Base-by-base conservation (phyloP, 768 basidiomycete species). In the Stropharia rugosoannulata region DNA sequence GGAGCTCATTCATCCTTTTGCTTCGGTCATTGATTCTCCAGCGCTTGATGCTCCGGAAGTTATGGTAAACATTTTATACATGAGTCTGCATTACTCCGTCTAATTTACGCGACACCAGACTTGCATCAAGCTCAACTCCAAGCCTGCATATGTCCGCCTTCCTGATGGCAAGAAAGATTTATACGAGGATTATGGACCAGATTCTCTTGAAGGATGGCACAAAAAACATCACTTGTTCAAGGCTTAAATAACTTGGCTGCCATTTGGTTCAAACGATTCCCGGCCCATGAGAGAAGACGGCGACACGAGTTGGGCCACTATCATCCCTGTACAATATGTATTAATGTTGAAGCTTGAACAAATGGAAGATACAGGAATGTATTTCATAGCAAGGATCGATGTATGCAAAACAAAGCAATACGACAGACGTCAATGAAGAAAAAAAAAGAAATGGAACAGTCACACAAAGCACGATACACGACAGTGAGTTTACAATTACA, bases 1-100 rank as follows among this genome's bases (percentile, higher is more conserved):
- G 0, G 82, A 86, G 25, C 62, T 81, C 0, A 71, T 88, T 35
- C 86, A 87, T 53, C 86, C 86, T 3, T 88, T 87, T 58, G 86
- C 86, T 8, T 84, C 84, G 27, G 85, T 78, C 0, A 85, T 87
- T 48, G 86, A 87, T 53, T 75, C 75, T 4, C 85, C 84, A 2
- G 74, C 79, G n/a, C 75, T 87, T 12, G 75, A 78, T 36, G 57
- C 62, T 0, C 83, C 85, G 2, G 70, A 78, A 11, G 74, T 73
- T 12, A 66, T 86, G 77, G 85, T 85, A 48, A 54, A 75, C 37
- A 32, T 51, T 38, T 51, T 39, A n/a, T n/a, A 3, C 13, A 43
- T 22, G 10, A 49, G 16, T 53, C 52, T 32, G 29, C 18, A 19
- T 16, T 37, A 19, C 8, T 11, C n/a, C 9, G 22, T 27, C 47